Conservation (phyloP, 495 filamentous ascomycete species). For the Penicillium roqueforti region DNA sequence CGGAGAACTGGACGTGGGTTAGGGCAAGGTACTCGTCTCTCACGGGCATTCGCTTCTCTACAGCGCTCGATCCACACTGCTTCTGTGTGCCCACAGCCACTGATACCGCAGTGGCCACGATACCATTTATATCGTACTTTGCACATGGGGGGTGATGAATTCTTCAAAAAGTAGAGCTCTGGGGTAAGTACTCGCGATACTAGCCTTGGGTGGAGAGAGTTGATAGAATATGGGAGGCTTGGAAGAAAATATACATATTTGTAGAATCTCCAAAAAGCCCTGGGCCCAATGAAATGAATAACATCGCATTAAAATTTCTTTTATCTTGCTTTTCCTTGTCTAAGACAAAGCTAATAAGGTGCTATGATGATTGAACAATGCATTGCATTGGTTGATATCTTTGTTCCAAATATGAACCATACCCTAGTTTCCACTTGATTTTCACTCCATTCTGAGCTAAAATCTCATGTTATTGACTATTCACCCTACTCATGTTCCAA, state of each 20-base stretch:
- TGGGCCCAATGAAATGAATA: not conserved
- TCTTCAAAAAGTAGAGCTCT: not conserved
- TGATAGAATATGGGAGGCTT: not conserved
- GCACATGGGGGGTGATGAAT: not conserved
- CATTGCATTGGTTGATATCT: not conserved
- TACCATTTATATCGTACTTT: slow-evolving; percentile 6
- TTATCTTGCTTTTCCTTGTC: not conserved
- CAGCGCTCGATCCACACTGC: slow-evolving; percentile 6
- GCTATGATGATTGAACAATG: not conserved
- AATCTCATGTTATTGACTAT: not conserved
- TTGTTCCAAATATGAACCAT: not conserved
- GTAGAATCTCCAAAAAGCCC: not conserved
- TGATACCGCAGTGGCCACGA: slow-evolving; percentile 2
- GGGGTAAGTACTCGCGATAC: not conserved
- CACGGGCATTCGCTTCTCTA: not conserved
- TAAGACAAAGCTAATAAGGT: not conserved
- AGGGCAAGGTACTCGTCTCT: not conserved
- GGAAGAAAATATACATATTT: not conserved
- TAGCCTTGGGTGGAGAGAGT: not conserved
- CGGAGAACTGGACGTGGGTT: slow-evolving; percentile 4
- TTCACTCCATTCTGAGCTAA: not conserved
- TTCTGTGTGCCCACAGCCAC: slow-evolving; percentile 6
- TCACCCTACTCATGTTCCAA: no score
- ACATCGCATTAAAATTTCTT: not conserved
- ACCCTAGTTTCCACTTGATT: not conserved